Evolutionary conservation across 2,329 filamentous ascomycete species (phyloP).

Genomic region (Aquanectria penicillioides): DNA sequence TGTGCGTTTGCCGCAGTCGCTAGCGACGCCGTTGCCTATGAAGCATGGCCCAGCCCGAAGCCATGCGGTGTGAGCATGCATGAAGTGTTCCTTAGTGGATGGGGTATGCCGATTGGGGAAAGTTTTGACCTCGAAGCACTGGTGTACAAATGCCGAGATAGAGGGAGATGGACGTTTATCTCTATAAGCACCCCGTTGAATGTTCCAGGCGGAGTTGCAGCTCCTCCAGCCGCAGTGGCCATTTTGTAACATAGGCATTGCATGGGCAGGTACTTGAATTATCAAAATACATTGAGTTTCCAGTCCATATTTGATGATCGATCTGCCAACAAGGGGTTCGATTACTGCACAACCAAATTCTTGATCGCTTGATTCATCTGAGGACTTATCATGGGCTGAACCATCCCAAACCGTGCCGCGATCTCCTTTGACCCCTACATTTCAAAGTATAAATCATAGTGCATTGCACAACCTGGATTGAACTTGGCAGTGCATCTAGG

Average conservation of each 20-base stretch:
- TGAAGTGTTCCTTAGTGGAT: not conserved
- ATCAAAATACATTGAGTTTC: too few relatives aligned
- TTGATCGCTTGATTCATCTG: too few relatives aligned
- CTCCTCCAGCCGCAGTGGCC: not conserved
- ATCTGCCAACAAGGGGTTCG: too few relatives aligned
- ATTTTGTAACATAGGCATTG: not conserved
- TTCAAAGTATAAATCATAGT: slow-evolving; percentile 28
- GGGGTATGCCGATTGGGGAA: slow-evolving; percentile 11
- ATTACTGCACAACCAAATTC: too few relatives aligned
- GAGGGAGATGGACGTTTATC: not conserved
- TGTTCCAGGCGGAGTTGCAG: not conserved
- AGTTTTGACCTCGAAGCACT: not conserved
- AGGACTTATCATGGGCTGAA: too few relatives aligned
- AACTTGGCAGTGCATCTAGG: slow-evolving; percentile 13
- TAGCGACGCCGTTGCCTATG: not conserved
- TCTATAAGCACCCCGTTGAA: not conserved
- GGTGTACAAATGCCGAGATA: not conserved
- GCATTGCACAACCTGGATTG: slow-evolving; percentile 23
- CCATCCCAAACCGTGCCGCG: too few relatives aligned
- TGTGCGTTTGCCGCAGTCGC: not conserved
- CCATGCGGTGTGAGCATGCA: not conserved
- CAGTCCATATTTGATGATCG: too few relatives aligned
- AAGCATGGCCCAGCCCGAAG: not conserved
- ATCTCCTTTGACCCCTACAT: too few relatives aligned
- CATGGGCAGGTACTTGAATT: too few relatives aligned